Evolutionary conservation across 2,329 filamentous ascomycete species (phyloP).

Genomic region (Colletotrichum lindemuthianum): DNA sequence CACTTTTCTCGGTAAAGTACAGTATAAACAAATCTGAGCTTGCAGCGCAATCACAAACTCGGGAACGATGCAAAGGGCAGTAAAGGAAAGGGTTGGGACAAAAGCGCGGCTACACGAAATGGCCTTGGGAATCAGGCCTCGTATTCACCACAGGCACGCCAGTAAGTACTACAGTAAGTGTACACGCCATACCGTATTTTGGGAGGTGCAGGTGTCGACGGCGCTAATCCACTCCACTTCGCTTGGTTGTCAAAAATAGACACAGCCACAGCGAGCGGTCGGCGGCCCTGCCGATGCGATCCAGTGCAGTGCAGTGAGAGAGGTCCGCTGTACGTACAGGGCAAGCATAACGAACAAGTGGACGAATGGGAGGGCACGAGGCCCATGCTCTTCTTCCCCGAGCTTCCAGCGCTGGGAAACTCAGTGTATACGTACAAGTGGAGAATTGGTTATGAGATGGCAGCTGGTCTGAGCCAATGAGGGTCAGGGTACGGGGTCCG

Average conservation of each 20-base stretch:
- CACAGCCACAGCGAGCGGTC: conserved; percentile 26
- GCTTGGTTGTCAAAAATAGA: conserved; percentile 30
- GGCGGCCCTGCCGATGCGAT: conserved; percentile 24
- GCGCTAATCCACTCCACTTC: not conserved
- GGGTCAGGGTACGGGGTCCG: not conserved
- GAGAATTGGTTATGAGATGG: conserved; percentile 18
- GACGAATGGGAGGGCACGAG: too few relatives aligned
- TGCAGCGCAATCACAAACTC: too few relatives aligned
- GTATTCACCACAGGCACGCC: too few relatives aligned
- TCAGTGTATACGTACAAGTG: too few relatives aligned
- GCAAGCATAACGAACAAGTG: too few relatives aligned
- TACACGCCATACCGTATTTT: not conserved
- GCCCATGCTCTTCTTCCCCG: not conserved
- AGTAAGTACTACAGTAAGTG: too few relatives aligned
- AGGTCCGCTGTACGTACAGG: not conserved
- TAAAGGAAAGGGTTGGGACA: not conserved
- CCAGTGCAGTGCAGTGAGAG: not conserved
- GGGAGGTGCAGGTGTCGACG: not conserved
- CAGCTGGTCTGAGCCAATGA: conserved; percentile 14
- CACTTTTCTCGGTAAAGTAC: too few relatives aligned
- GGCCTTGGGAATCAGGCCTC: not conserved
- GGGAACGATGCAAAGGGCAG: not conserved
- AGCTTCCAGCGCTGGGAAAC: not conserved
- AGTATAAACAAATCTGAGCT: too few relatives aligned
- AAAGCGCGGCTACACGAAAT: not conserved